Conservation (phyloP, 129 eudicot genomes). For the Flaveria ramosissima region DNA sequence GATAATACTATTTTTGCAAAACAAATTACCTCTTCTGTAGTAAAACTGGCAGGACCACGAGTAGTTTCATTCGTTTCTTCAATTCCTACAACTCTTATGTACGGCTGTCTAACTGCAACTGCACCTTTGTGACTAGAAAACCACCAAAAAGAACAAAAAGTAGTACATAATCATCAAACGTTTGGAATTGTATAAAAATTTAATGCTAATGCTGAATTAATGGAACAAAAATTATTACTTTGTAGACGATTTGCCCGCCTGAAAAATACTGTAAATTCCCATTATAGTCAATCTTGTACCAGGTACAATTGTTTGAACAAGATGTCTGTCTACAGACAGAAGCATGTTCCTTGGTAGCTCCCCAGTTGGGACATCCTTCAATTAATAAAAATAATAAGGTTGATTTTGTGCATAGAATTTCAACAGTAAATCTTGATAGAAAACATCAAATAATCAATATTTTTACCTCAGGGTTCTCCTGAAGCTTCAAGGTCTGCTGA, state of each 20-base stretch:
- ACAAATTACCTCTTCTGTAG: constrained; percentile 71
- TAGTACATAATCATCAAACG: constrained; percentile 3
- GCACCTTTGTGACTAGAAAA: constrained; percentile 82
- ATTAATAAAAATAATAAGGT: constrained; percentile 10
- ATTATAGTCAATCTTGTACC: constrained; percentile 92
- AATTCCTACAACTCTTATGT: constrained; percentile 91
- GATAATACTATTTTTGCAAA: not conserved
- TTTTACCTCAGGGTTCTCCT: constrained; percentile 94
- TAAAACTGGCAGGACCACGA: constrained; percentile 80
- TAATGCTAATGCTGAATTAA: not conserved
- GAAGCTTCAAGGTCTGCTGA: constrained; percentile 93
- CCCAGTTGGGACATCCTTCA: constrained; percentile 97
- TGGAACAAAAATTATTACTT: constrained; percentile 45
- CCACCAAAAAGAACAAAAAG: constrained; percentile 13
- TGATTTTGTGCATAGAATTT: not conserved
- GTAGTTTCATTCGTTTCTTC: constrained; percentile 89
- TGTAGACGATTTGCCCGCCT: constrained; percentile 80
- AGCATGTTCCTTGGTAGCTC: constrained; percentile 97
- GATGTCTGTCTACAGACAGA: constrained; percentile 89
- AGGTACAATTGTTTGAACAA: constrained; percentile 97
- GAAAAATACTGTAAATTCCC: constrained; percentile 97
- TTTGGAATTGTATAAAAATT: not conserved
- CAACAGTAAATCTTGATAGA: not conserved
- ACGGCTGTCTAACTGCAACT: constrained; percentile 98
- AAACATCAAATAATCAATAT: constrained; percentile 4